A percentile compares a stretch with the other conserved stretches of the same genome.
phyloP scores from a whole-genome alignment of 2,329 filamentous ascomycete genomes.

The Penicillium sp. region DNA sequence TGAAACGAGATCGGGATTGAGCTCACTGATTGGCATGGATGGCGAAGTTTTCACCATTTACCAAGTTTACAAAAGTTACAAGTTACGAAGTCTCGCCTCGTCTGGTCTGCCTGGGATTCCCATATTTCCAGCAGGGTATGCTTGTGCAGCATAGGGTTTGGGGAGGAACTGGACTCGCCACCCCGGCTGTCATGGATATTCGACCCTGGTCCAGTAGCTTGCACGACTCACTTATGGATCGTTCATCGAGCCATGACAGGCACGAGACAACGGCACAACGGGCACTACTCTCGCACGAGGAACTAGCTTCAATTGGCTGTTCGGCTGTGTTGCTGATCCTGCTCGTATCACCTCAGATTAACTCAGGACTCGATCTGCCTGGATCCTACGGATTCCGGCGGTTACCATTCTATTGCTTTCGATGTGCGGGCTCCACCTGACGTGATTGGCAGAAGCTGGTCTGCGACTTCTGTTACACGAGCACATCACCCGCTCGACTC shows the following conservation, averaged over 20 bases:
- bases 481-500: not conserved
- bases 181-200: too few species aligned
- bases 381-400: not conserved
- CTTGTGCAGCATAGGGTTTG: conserved; percentile 11
- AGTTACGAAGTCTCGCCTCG: conserved; percentile 3
- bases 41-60: not conserved
- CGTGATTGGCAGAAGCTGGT: not conserved
- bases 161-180: conserved; percentile 1
- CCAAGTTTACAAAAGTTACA: not conserved
- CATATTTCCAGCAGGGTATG: conserved; percentile 10
- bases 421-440: not conserved
- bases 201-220: too few species aligned
- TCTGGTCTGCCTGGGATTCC: not conserved
- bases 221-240: too few species aligned
- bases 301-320: not conserved
- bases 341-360: conserved; percentile 4
- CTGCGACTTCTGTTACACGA: not conserved
- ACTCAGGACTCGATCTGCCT: not conserved
- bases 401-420: not conserved
- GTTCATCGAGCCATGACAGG: conserved; percentile 2
- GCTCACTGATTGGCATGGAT: conserved; percentile 9
- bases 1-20: conserved; percentile 1
- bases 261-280: not conserved
- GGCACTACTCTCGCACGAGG: not conserved
- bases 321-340: not conserved